Percentiles rank a stretch among this genome's conserved stretches.
phyloP scores from a whole-genome alignment of 2,329 filamentous ascomycete species.

The Exserohilum rostratum region DNA sequence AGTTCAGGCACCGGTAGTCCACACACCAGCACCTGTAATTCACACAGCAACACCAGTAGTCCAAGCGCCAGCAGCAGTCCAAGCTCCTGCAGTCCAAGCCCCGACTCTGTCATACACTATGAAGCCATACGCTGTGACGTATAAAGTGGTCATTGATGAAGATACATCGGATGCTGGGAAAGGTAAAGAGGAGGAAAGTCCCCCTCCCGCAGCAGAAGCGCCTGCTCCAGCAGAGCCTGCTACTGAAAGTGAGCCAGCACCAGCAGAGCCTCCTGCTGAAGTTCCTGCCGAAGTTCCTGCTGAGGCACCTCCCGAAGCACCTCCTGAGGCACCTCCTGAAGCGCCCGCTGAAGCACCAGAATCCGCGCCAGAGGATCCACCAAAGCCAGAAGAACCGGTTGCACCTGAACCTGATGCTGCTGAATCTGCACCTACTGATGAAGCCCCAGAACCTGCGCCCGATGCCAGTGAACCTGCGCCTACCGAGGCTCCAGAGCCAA shows the following conservation, averaged over 20 bases:
- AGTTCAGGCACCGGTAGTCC: too few species aligned
- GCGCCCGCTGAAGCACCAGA: neutral
- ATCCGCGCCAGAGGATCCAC: neutral
- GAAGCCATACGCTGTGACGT: neutral
- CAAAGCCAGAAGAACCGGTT: neutral
- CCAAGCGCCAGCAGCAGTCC: slow-evolving; percentile 4
- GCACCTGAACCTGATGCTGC: neutral
- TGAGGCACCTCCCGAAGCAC: too few species aligned
- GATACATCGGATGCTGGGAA: neutral
- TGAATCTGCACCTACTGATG: neutral
- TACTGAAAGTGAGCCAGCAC: neutral
- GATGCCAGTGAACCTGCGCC: neutral
- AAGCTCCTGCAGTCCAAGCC: neutral
- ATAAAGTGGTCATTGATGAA: slow-evolving; percentile 1
- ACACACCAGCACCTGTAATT: too few species aligned
- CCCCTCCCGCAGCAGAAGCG: neutral
- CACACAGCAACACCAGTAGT: too few species aligned
- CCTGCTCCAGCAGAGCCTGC: neutral
- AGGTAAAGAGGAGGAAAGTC: neutral
- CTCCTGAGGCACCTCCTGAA: too few species aligned
- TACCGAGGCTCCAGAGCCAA: neutral
- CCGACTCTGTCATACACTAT: too few species aligned
- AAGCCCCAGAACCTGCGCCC: neutral
- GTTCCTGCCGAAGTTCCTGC: too few species aligned
- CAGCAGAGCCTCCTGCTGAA: neutral